A percentile compares a stretch with the other conserved stretches of the same genome.
These are phyloP conservation scores for Mycena floridula DNA, from an alignment of 768 basidiomycete species.

Conservation along the genomic window DNA sequence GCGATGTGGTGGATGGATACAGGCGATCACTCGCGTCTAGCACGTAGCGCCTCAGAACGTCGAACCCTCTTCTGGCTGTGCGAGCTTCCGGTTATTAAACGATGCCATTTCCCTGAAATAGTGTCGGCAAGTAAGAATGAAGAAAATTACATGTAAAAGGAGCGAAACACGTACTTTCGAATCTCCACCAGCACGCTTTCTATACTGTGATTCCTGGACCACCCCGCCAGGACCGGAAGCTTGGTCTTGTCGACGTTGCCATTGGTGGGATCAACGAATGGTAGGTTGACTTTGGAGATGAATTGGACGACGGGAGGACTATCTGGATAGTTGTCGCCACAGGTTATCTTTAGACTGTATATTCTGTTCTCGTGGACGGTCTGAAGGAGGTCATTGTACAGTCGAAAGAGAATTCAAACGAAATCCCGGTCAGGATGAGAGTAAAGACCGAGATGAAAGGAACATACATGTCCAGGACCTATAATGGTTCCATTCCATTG, in stretches of 20 bases:
- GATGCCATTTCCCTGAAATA: constrained; percentile 85
- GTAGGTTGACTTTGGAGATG: constrained; percentile 85
- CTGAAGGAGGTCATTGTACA: constrained; percentile 37
- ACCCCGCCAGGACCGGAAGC: constrained; percentile 65
- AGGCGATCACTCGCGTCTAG: no score
- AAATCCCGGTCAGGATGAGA: constrained; percentile 1
- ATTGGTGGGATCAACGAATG: constrained; percentile 72
- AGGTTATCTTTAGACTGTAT: constrained; percentile 89
- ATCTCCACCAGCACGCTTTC: constrained; percentile 93
- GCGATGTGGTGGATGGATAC: no score
- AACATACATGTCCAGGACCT: constrained; percentile 90
- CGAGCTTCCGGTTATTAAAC: constrained; percentile 85
- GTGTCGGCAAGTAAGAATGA: background rate
- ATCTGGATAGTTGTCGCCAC: constrained; percentile 74
- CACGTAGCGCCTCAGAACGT: no score
- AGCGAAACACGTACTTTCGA: constrained; percentile 55
- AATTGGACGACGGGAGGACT: constrained; percentile 77
- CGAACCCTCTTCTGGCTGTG: constrained; percentile 90
- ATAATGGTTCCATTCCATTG: constrained; percentile 99
- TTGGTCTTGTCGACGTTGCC: constrained; percentile 76
- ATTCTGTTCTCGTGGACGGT: constrained; percentile 99
- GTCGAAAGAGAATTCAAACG: constrained; percentile 3
- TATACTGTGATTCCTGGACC: constrained; percentile 74
- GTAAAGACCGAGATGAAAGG: constrained; percentile 1
- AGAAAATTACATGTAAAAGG: constrained; percentile 1